A percentile compares a stretch with the other conserved stretches of the same genome.
Evolutionary conservation across 768 basidiomycete genomes (phyloP).

Genomic region (Termitomyces sp.): DNA sequence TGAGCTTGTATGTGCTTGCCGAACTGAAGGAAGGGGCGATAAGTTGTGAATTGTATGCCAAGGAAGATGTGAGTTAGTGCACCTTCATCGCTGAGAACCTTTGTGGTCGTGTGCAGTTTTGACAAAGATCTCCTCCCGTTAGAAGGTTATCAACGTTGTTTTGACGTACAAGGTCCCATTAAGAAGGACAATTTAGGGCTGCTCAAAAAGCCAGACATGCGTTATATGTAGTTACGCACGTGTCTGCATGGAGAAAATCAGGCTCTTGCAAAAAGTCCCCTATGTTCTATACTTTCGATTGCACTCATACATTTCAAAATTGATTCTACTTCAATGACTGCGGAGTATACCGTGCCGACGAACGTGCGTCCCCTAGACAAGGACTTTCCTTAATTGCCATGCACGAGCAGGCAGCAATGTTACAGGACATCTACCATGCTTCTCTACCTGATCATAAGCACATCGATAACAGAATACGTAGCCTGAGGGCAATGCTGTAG

Average conservation of each 20-base stretch:
- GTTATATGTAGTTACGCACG: conserved; percentile 19
- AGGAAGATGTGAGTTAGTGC: conserved; percentile 1
- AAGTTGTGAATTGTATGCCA: conserved; percentile 6
- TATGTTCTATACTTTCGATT: conserved; percentile 4
- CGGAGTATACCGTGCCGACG: conserved; percentile 19
- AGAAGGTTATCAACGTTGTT: neutral
- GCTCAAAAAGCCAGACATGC: neutral
- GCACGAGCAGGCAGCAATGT: conserved; percentile 69
- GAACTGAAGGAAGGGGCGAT: conserved; percentile 50
- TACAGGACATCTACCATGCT: conserved; percentile 77
- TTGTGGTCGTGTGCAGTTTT: conserved; percentile 11
- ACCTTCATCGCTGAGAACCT: conserved; percentile 19
- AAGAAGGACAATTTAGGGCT: conserved; percentile 2
- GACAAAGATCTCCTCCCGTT: conserved; percentile 8
- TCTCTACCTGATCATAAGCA: conserved; percentile 77
- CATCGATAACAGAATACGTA: conserved; percentile 96
- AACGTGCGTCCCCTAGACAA: conserved; percentile 63
- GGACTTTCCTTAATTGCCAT: conserved; percentile 84
- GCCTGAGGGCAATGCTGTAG: conserved; percentile 85
- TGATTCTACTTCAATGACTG: conserved; percentile 14
- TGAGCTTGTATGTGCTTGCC: conserved; percentile 96
- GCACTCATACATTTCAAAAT: conserved; percentile 9
- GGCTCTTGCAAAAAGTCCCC: neutral
- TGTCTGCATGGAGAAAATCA: conserved; percentile 14
- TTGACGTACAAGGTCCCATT: conserved; percentile 6